Evolutionary conservation across 23 red algal genomes (phyloP).

Genomic region (Agarophyton chilense): DNA sequence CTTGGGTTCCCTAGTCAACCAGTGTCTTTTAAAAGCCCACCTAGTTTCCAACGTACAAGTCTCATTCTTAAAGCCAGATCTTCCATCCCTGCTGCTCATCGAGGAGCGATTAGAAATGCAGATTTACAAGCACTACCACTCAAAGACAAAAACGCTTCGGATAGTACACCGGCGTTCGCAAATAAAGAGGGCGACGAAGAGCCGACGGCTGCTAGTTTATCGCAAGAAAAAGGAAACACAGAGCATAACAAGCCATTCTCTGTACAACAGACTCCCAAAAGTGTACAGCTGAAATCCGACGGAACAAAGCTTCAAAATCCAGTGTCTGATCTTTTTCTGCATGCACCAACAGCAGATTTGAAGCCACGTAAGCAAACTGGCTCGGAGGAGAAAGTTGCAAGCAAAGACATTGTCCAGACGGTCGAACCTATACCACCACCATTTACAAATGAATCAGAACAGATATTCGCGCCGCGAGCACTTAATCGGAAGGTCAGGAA

Average conservation of each 20-base stretch:
- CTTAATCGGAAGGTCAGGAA: neutral
- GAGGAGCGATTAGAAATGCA: neutral
- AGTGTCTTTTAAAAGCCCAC: conserved; percentile 38
- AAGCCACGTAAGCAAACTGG: neutral
- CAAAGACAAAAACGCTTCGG: neutral
- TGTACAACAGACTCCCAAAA: neutral
- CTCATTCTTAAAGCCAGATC: conserved; percentile 5
- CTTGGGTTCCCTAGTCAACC: neutral
- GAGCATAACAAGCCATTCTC: neutral
- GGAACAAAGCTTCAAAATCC: neutral
- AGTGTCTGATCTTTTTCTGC: neutral
- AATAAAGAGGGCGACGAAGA: neutral
- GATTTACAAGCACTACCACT: neutral
- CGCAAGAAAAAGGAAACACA: neutral
- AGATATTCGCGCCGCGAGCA: neutral
- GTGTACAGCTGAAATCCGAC: neutral
- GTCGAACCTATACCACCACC: neutral
- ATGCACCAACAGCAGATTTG: neutral
- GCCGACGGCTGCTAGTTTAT: neutral
- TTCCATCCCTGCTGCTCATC: conserved; percentile 28
- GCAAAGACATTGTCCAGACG: neutral
- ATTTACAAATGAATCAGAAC: neutral
- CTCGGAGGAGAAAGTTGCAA: neutral
- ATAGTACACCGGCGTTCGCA: neutral
- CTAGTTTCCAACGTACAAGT: conserved; percentile 44